Percentiles rank a stretch among this genome's conserved stretches.
Conservation (phyloP, 2,329 filamentous ascomycete genomes). For the Simplicillium sp. region DNA sequence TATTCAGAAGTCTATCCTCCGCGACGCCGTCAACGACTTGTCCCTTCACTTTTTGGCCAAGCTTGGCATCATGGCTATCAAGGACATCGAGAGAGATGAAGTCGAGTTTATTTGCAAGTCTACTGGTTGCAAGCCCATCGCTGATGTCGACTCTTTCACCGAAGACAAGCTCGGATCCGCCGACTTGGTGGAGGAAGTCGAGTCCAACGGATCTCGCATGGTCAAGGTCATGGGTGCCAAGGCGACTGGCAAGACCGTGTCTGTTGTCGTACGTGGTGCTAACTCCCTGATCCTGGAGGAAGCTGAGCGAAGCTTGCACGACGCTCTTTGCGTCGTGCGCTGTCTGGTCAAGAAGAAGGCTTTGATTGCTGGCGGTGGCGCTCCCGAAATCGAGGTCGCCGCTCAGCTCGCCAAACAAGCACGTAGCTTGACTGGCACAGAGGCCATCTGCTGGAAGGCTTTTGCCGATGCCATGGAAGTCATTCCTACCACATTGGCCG, state of each 20-base stretch:
- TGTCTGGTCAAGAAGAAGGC: constrained; percentile 99
- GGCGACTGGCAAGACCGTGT: constrained; percentile 77
- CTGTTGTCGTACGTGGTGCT: constrained; percentile 87
- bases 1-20: constrained; percentile 96
- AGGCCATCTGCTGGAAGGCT: constrained; percentile 97
- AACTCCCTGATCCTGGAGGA: constrained; percentile 93
- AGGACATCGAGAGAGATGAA: constrained; percentile 97
- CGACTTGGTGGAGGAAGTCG: constrained; percentile 87
- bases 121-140: constrained; percentile 96
- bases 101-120: constrained; percentile 99
- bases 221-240: constrained; percentile 93
- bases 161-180: constrained; percentile 96
- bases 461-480: constrained; percentile 98
- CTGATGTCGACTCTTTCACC: constrained; percentile 95
- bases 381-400: constrained; percentile 93
- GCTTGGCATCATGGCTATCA: constrained; percentile 88
- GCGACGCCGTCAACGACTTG: constrained; percentile 95
- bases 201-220: constrained; percentile 79
- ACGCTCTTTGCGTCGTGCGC: constrained; percentile 93
- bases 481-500: constrained; percentile 89
- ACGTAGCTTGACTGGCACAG: constrained; percentile 77
- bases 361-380: constrained; percentile 93
- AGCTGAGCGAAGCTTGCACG: constrained; percentile 91
- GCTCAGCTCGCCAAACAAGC: constrained; percentile 75
- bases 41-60: constrained; percentile 96